phyloP scores from a whole-genome alignment of 2,329 filamentous ascomycete genomes.

The Aspergillus awamori region DNA sequence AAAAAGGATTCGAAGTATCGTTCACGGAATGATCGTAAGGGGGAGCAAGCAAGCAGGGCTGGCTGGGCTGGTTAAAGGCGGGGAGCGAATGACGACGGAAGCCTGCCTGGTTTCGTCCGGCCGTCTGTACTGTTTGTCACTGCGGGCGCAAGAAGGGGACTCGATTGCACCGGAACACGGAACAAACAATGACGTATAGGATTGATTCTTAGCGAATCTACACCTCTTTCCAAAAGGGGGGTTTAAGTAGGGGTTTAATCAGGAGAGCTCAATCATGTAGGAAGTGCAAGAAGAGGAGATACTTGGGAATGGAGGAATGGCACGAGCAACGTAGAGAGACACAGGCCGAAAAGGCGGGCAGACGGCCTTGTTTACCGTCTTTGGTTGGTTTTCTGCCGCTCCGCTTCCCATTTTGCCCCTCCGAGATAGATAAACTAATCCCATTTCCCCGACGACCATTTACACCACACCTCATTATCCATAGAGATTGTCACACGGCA shows the following conservation, averaged over 20 bases:
- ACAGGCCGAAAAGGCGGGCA: constrained; percentile 19
- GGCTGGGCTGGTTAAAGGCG: constrained; percentile 3
- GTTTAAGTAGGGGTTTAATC: no score
- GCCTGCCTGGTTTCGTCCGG: constrained; percentile 15
- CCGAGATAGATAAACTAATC: constrained; percentile 16
- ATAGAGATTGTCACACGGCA: constrained; percentile 9
- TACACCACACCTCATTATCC: constrained; percentile 8
- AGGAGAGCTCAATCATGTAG: no score
- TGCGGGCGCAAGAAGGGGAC: constrained; percentile 17
- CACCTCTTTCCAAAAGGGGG: no score
- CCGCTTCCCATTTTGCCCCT: constrained; percentile 30
- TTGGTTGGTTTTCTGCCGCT: constrained; percentile 21
- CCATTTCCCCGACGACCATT: constrained; percentile 27
- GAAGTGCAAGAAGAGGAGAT: no score
- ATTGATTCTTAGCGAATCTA: no score
- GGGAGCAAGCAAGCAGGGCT: not conserved
- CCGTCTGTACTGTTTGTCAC: no score
- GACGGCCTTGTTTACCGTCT: constrained; percentile 21
- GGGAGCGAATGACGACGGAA: constrained; percentile 15
- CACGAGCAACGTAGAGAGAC: constrained; percentile 6
- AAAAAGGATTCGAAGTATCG: constrained; percentile 17
- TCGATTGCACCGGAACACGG: not conserved
- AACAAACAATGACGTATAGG: no score
- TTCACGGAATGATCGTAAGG: not conserved
- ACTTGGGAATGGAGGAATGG: constrained; percentile 7